A percentile compares a stretch with the other conserved stretches of the same genome.
These are phyloP conservation scores for Guillardia theta DNA, from an alignment of 78 protist species.

Conservation along the genomic window DNA sequence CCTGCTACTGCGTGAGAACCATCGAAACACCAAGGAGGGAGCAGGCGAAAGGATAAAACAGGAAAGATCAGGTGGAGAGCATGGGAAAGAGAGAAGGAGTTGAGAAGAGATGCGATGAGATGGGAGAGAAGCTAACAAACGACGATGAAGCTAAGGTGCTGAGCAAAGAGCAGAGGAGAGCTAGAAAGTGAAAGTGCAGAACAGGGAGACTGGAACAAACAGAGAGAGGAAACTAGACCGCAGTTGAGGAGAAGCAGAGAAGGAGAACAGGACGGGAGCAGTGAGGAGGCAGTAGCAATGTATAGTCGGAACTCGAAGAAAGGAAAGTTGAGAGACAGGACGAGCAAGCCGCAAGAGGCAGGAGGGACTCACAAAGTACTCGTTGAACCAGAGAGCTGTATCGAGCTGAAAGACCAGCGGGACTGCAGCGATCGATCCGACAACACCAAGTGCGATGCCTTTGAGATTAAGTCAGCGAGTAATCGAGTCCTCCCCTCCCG, in stretches of 20 bases:
- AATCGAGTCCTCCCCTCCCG: background rate
- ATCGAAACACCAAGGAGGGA: background rate
- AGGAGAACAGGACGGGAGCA: background rate
- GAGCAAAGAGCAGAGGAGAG: background rate
- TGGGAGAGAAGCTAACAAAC: background rate
- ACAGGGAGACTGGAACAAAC: no score
- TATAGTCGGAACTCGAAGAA: background rate
- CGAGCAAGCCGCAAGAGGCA: no score
- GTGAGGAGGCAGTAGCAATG: background rate
- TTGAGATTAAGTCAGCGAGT: background rate
- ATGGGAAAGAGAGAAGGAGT: no score
- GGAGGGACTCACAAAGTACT: slow-evolving; percentile 1
- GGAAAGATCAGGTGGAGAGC: no score
- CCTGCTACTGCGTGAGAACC: background rate
- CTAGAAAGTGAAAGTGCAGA: no score
- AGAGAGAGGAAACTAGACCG: no score
- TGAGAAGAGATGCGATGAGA: no score
- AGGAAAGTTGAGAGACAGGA: background rate
- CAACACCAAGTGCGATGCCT: background rate
- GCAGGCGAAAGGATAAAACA: no score
- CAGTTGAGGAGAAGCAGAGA: background rate
- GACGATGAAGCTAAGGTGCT: background rate
- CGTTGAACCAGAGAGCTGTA: slow-evolving; percentile 33
- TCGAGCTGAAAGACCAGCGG: background rate
- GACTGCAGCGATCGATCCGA: background rate